These are phyloP conservation scores for Geosmithia flava DNA, from an alignment of 2,329 filamentous ascomycete species.

Conservation along the genomic window DNA sequence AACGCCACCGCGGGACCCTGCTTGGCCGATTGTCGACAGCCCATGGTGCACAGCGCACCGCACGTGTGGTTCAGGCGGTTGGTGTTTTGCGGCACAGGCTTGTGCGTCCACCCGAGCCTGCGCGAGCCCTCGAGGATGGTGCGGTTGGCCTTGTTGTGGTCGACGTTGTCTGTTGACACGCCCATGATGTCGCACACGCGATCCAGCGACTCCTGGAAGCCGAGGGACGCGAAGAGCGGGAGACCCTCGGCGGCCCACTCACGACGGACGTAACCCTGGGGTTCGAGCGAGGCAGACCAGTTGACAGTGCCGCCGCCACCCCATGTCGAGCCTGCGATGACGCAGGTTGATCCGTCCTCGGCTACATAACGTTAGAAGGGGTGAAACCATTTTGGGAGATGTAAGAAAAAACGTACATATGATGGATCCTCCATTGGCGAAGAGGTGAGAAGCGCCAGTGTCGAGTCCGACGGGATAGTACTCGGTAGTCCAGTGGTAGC, in stretches of 20 bases:
- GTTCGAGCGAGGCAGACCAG: slow-evolving; percentile 50
- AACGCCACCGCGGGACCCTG: slow-evolving; percentile 61
- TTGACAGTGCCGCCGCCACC: slow-evolving; percentile 73
- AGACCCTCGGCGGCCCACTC: slow-evolving; percentile 60
- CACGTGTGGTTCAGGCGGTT: slow-evolving; percentile 55
- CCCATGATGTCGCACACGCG: slow-evolving; percentile 67
- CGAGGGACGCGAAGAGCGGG: slow-evolving; percentile 53
- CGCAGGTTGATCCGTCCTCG: slow-evolving; percentile 35
- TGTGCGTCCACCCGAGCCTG: slow-evolving; percentile 55
- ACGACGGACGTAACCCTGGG: slow-evolving; percentile 56
- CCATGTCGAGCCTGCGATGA: slow-evolving; percentile 57
- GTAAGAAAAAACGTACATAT: background rate
- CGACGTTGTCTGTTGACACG: slow-evolving; percentile 45
- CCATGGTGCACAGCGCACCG: slow-evolving; percentile 35
- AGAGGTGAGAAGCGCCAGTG: slow-evolving; percentile 3
- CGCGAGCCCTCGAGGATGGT: slow-evolving; percentile 57
- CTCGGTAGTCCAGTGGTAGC: slow-evolving; percentile 52
- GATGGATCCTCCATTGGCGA: background rate
- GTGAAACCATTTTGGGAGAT: background rate
- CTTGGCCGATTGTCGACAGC: slow-evolving; percentile 53
- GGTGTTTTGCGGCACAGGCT: slow-evolving; percentile 62
- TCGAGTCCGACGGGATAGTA: slow-evolving; percentile 42
- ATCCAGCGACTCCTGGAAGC: slow-evolving; percentile 61
- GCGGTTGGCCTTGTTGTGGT: slow-evolving; percentile 56
- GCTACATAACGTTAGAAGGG: background rate